phyloP scores from a whole-genome alignment of 805 yeast genomes.

The Ogataea nitratoaversa region DNA sequence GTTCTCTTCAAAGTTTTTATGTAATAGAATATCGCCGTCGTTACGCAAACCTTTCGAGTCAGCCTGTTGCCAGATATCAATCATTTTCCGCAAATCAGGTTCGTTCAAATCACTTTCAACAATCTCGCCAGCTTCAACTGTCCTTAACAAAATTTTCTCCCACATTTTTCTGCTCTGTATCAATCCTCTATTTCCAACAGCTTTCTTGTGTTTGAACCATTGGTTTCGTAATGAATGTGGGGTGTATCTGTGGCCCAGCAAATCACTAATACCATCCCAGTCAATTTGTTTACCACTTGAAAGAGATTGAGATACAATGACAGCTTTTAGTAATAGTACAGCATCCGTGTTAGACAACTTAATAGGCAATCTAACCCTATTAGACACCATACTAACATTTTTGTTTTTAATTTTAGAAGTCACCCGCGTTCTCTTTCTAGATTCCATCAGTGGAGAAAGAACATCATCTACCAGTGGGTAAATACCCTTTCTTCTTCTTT shows the following conservation, averaged over 20 bases:
- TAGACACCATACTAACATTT: constrained; percentile 5
- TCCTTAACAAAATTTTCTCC: constrained; percentile 59
- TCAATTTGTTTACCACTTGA: constrained; percentile 49
- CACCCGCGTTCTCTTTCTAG: constrained; percentile 27
- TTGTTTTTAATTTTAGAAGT: constrained; percentile 12
- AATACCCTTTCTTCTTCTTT: constrained; percentile 3
- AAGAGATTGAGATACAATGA: constrained; percentile 64
- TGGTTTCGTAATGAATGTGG: constrained; percentile 49
- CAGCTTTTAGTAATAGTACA: constrained; percentile 55
- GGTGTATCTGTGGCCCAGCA: constrained; percentile 39
- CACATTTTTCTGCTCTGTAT: constrained; percentile 53
- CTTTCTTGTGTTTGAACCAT: constrained; percentile 66
- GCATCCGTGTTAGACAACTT: constrained; percentile 37
- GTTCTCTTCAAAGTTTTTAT: constrained; percentile 43
- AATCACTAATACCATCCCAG: constrained; percentile 55
- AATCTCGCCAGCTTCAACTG: constrained; percentile 53
- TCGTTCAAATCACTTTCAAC: constrained; percentile 45
- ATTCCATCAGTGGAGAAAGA: constrained; percentile 25
- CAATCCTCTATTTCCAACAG: constrained; percentile 55
- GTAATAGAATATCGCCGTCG: constrained; percentile 26
- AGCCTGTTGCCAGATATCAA: constrained; percentile 61
- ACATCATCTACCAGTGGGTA: constrained; percentile 20
- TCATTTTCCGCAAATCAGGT: constrained; percentile 47
- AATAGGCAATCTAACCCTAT: constrained; percentile 20
- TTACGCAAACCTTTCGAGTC: constrained; percentile 31